These are phyloP conservation scores for Beta vulgaris DNA, from an alignment of 148 eudicot species.

Conservation along the genomic window DNA sequence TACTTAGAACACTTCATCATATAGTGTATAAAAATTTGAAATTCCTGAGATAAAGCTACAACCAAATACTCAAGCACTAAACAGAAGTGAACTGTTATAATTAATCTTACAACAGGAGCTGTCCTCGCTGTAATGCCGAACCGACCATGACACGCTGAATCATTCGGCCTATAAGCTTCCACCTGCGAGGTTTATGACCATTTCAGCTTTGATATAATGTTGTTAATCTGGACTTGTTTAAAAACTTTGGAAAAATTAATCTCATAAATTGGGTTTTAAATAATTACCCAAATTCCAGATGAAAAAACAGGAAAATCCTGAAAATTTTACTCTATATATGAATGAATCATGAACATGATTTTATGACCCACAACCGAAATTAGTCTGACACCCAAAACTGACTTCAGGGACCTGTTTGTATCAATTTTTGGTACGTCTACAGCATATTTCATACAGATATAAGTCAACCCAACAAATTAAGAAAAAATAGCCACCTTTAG, in stretches of 20 bases:
- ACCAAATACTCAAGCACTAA: not conserved
- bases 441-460: not conserved
- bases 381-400: no score
- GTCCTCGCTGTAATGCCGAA: conserved; percentile 86
- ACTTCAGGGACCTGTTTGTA: not conserved
- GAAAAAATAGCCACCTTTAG: not conserved
- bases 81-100: not conserved
- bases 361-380: no score
- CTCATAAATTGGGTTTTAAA: not conserved
- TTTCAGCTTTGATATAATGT: not conserved
- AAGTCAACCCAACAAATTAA: not conserved
- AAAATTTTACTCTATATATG: no score
- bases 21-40: not conserved
- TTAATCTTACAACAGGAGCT: conserved; percentile 71
- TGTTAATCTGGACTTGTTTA: not conserved
- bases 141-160: conserved; percentile 95
- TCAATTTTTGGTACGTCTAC: not conserved
- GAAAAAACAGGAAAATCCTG: not conserved
- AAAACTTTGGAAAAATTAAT: not conserved
- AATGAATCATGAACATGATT: not conserved
- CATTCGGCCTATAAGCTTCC: conserved; percentile 90
- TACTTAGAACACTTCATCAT: conserved; percentile 1
- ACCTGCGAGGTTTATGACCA: conserved; percentile 42
- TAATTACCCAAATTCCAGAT: not conserved
- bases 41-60: not conserved